Evolutionary conservation across 1,284 basidiomycete genomes (phyloP).

Genomic region (Leccinum subatratum): DNA sequence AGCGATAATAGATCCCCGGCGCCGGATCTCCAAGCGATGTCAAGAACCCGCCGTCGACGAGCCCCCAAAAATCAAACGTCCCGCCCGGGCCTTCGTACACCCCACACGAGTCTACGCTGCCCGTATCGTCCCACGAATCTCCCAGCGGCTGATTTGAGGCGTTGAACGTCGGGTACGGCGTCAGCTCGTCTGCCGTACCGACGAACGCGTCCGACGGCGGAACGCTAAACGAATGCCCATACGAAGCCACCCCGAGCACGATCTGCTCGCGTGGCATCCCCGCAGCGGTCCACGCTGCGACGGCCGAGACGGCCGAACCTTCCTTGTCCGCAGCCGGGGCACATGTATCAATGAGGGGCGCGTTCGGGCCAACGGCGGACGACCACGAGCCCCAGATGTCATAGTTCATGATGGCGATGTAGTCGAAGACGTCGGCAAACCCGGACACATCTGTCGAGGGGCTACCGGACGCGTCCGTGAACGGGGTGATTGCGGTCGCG

Average conservation of each 20-base stretch:
- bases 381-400: conserved; percentile 62
- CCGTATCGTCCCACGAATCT: conserved; percentile 39
- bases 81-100: conserved; percentile 34
- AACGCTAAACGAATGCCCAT: conserved; percentile 46
- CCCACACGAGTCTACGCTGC: conserved; percentile 39
- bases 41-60: conserved; percentile 42
- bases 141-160: conserved; percentile 38
- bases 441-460: conserved; percentile 53
- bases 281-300: conserved; percentile 57
- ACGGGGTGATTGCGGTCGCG: conserved; percentile 55
- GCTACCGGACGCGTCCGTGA: conserved; percentile 45
- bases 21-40: conserved; percentile 35
- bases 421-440: conserved; percentile 46
- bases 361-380: conserved; percentile 53
- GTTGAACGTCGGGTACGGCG: conserved; percentile 38
- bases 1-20: conserved; percentile 30
- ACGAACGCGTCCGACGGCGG: conserved; percentile 28
- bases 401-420: conserved; percentile 72
- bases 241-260: conserved; percentile 61
- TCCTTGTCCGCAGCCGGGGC: conserved; percentile 46
- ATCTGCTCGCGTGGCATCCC: conserved; percentile 62
- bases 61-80: conserved; percentile 39
- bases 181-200: conserved; percentile 24
- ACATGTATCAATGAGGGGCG: conserved; percentile 63
- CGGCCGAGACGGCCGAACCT: conserved; percentile 60